Conservation (phyloP, 805 yeast species). For the Yarrowia sp. region DNA sequence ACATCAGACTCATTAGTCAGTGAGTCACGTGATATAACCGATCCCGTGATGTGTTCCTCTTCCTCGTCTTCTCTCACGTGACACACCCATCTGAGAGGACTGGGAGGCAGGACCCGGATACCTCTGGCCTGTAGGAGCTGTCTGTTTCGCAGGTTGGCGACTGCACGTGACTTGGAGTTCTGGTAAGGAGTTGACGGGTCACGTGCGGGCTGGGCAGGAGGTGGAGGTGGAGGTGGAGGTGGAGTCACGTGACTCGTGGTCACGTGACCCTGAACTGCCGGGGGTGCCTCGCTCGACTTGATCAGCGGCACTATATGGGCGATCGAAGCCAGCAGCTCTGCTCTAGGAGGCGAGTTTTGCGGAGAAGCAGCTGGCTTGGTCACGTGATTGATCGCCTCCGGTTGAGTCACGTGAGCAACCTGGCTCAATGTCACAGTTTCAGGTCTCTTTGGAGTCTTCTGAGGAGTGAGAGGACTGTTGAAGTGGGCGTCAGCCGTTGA, state of each 20-base stretch:
- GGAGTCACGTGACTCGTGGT: not conserved
- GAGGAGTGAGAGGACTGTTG: not conserved
- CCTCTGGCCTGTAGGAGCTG: conserved; percentile 5
- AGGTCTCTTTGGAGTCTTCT: not conserved
- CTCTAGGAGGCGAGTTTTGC: not conserved
- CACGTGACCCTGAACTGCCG: too few species aligned
- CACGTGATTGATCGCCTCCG: not conserved
- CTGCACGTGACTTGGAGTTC: conserved; percentile 6
- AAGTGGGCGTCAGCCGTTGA: not conserved
- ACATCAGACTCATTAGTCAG: not conserved
- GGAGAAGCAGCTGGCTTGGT: not conserved
- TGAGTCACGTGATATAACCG: not conserved
- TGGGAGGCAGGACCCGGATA: conserved; percentile 1
- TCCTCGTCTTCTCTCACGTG: not conserved
- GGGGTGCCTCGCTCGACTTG: not conserved
- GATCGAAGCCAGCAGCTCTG: not conserved
- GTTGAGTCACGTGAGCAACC: not conserved
- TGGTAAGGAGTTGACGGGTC: not conserved
- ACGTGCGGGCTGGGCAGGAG: too few species aligned
- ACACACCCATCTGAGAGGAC: not conserved
- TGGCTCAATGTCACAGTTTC: too few species aligned
- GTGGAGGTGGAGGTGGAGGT: not conserved
- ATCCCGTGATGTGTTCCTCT: too few species aligned
- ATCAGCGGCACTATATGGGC: not conserved
- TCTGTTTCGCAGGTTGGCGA: not conserved